These are phyloP conservation scores for Kwoniella heveanensis DNA, from an alignment of 768 basidiomycete genomes.

Conservation along the genomic window DNA sequence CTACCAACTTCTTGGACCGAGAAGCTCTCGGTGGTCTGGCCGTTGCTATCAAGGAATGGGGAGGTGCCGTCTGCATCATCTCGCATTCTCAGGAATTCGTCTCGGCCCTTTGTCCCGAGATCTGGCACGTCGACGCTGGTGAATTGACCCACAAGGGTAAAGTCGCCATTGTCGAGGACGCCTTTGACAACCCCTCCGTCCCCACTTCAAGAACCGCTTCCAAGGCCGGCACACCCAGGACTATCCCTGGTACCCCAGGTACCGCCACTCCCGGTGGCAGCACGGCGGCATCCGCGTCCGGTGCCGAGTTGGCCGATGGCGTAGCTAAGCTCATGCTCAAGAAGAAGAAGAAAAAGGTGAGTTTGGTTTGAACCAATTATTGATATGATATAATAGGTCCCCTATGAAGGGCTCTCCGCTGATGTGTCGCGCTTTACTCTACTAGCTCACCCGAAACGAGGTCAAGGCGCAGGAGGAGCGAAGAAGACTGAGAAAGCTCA, in stretches of 20 bases:
- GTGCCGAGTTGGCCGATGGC: conserved; percentile 43
- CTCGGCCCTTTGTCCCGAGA: conserved; percentile 67
- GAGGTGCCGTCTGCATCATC: conserved; percentile 74
- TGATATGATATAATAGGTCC: too few species aligned
- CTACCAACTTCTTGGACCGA: conserved; percentile 95
- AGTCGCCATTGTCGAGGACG: conserved; percentile 78
- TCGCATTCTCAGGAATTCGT: conserved; percentile 72
- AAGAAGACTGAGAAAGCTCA: conserved; percentile 72
- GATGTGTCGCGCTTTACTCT: not conserved
- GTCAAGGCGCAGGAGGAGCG: conserved; percentile 86
- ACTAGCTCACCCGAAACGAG: conserved; percentile 58
- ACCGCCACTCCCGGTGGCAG: conserved; percentile 70
- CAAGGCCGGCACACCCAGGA: conserved; percentile 63
- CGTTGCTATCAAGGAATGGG: conserved; percentile 92
- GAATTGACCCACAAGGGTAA: conserved; percentile 87
- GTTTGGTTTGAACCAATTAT: too few species aligned
- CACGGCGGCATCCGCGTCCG: conserved; percentile 50
- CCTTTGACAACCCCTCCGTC: conserved; percentile 71
- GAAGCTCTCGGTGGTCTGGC: conserved; percentile 90
- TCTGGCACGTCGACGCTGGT: conserved; percentile 90
- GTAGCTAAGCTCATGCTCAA: conserved; percentile 44
- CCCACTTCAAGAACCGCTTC: conserved; percentile 73
- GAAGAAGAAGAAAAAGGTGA: conserved; percentile 84
- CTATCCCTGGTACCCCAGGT: conserved; percentile 58
- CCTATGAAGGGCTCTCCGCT: not conserved